Conservation (phyloP, 192 early-diverging fungal species). For the Mortierella alpina region DNA sequence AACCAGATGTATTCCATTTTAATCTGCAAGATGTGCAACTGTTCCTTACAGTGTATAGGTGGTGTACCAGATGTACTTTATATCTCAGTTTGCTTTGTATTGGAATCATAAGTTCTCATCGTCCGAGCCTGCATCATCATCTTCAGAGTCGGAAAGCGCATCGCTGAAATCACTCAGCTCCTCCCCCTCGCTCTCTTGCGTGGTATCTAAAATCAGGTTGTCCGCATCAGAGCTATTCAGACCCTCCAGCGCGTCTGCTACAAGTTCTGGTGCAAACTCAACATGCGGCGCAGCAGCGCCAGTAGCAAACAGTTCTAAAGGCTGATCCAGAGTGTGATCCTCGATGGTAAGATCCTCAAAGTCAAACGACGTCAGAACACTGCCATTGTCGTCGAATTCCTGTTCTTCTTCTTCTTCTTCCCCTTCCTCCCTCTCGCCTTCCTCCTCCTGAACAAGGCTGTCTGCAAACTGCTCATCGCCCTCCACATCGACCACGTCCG, state of each 20-base stretch:
- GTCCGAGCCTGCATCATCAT: too few species aligned
- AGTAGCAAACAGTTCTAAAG: not conserved
- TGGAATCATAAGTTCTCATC: too few species aligned
- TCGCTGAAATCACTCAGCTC: not conserved
- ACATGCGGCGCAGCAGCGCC: not conserved
- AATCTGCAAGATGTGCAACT: too few species aligned
- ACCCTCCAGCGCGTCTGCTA: not conserved
- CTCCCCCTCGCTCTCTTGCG: not conserved
- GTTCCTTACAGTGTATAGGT: too few species aligned
- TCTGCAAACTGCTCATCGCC: constrained; percentile 50
- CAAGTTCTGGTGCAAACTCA: not conserved
- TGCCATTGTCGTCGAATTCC: not conserved
- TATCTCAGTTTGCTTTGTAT: too few species aligned
- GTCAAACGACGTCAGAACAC: not conserved
- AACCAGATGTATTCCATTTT: too few species aligned
- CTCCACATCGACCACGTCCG: constrained; percentile 28
- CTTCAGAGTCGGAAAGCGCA: too few species aligned
- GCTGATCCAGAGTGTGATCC: not conserved
- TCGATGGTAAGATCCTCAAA: not conserved
- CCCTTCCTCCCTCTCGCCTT: constrained; percentile 10
- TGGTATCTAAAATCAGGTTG: too few species aligned
- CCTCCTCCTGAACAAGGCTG: constrained; percentile 29
- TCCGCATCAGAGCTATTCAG: too few species aligned
- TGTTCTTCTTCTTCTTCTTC: constrained; percentile 14
- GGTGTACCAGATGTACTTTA: too few species aligned